Conservation (phyloP, 257 asterid genomes). For the Nicotiana knightiana region DNA sequence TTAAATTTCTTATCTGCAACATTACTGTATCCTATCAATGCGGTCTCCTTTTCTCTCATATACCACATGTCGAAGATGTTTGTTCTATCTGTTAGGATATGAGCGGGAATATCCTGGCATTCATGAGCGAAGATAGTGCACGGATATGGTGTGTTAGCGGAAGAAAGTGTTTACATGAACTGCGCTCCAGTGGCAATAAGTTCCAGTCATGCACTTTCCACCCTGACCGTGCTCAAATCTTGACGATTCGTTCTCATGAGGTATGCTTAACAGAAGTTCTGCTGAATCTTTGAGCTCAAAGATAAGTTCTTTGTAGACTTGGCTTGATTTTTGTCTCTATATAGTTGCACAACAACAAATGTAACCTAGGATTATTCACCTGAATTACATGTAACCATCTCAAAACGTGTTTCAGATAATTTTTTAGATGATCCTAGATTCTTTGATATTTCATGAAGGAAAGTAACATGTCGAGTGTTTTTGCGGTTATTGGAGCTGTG, state of each 20-base stretch:
- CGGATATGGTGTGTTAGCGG: slow-evolving; percentile 34
- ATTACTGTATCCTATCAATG: no score
- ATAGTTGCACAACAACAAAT: no score
- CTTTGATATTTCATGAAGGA: no score
- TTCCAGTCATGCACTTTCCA: slow-evolving; percentile 42
- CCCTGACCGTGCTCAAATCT: slow-evolving; percentile 30
- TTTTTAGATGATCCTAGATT: no score
- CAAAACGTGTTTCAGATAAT: no score
- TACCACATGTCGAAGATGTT: no score
- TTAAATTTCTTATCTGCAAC: no score
- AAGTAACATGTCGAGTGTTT: neutral
- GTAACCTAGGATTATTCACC: no score
- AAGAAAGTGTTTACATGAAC: slow-evolving; percentile 23
- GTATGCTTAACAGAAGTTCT: slow-evolving; percentile 11
- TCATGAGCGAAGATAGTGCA: slow-evolving; percentile 39
- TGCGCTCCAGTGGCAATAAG: slow-evolving; percentile 22
- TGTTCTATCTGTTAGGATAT: no score
- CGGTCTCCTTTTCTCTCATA: no score
- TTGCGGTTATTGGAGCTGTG: slow-evolving; percentile 35
- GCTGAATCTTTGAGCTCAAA: neutral
- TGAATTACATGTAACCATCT: no score
- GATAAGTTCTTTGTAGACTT: neutral
- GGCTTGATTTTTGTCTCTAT: no score
- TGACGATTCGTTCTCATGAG: slow-evolving; percentile 38
- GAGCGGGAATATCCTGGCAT: slow-evolving; percentile 33